These are phyloP conservation scores for Sporodiniella umbellata DNA, from an alignment of 371 early-diverging fungal species.

Conservation along the genomic window DNA sequence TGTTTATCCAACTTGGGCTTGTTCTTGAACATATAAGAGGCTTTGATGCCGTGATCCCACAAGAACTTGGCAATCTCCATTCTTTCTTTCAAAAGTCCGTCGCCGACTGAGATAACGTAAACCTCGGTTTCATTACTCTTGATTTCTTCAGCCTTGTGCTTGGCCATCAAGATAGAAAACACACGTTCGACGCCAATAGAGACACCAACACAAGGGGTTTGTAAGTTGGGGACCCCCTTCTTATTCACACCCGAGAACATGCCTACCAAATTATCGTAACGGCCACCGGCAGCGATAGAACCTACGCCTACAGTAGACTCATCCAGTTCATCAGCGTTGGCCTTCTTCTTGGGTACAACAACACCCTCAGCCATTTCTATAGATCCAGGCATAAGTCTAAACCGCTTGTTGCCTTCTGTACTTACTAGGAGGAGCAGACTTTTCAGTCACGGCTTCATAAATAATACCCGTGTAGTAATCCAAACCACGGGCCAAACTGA, in stretches of 20 bases:
- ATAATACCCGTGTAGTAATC: constrained; percentile 99
- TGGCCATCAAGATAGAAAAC: constrained; percentile 81
- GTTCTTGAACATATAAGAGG: constrained; percentile 83
- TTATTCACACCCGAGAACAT: constrained; percentile 80
- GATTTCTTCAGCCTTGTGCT: constrained; percentile 55
- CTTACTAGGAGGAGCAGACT: constrained; percentile 57
- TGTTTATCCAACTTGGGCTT: constrained; percentile 85
- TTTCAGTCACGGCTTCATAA: constrained; percentile 93
- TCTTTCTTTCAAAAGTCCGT: constrained; percentile 90
- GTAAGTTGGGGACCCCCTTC: constrained; percentile 62
- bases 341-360: constrained; percentile 34
- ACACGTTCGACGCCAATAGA: constrained; percentile 98
- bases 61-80: constrained; percentile 84
- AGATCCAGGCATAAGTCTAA: neutral
- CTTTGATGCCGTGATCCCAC: constrained; percentile 86
- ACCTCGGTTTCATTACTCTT: constrained; percentile 87
- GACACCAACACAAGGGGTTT: constrained; percentile 98
- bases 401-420: neutral
- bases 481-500: constrained; percentile 96
- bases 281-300: constrained; percentile 99
- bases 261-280: constrained; percentile 98
- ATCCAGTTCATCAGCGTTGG: constrained; percentile 51
- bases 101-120: constrained; percentile 85
- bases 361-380: constrained; percentile 36
- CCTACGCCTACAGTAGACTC: constrained; percentile 91